These are phyloP conservation scores for Elsinoe australis DNA, from an alignment of 2,329 filamentous ascomycete species.

Conservation along the genomic window DNA sequence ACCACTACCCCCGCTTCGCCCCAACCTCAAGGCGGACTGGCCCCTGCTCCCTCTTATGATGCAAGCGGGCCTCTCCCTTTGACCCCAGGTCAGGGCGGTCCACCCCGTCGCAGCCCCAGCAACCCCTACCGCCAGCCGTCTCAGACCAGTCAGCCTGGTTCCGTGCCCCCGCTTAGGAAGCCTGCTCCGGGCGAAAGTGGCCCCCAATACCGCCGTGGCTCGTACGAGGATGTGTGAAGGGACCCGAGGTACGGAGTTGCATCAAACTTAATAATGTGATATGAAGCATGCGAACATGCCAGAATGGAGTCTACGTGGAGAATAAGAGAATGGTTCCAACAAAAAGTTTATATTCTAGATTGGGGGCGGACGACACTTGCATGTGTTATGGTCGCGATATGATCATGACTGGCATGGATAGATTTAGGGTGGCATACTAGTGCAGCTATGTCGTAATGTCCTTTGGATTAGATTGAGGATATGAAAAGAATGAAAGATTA, in stretches of 20 bases:
- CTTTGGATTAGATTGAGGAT: too few relatives aligned
- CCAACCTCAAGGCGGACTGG: not conserved
- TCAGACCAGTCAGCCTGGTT: slow-evolving; percentile 1
- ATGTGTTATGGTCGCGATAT: not conserved
- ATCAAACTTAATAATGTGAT: not conserved
- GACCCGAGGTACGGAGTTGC: not conserved
- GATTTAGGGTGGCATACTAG: not conserved
- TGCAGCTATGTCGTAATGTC: slow-evolving; percentile 6
- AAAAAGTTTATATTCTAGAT: not conserved
- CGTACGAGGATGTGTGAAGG: slow-evolving; percentile 7
- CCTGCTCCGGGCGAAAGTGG: not conserved
- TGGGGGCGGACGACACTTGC: too few relatives aligned
- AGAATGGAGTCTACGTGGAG: not conserved
- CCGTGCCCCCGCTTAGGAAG: slow-evolving; percentile 1
- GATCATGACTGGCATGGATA: slow-evolving; percentile 6
- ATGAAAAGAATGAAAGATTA: too few relatives aligned
- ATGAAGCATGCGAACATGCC: not conserved
- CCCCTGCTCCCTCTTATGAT: slow-evolving; percentile 19
- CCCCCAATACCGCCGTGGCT: slow-evolving; percentile 9
- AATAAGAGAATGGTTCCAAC: not conserved
- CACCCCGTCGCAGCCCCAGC: slow-evolving; percentile 21
- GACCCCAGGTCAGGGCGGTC: slow-evolving; percentile 22
- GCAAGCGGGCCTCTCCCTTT: slow-evolving; percentile 13
- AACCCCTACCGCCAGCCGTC: slow-evolving; percentile 23
- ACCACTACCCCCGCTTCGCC: not conserved